Conservation (phyloP, 371 early-diverging fungal species). For the Lichtheimia corymbifera region DNA sequence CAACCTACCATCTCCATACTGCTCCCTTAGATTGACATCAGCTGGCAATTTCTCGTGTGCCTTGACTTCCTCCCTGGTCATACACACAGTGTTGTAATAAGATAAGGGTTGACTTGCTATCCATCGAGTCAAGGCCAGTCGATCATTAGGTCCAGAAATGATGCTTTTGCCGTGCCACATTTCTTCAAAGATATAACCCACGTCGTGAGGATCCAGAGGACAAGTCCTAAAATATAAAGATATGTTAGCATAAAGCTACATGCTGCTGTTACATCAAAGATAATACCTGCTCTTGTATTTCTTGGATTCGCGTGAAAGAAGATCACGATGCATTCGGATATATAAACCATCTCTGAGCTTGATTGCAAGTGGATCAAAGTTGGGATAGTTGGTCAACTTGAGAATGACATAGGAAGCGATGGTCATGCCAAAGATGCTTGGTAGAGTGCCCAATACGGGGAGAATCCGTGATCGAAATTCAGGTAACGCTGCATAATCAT, state of each 20-base stretch:
- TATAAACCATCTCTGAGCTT: conserved; percentile 81
- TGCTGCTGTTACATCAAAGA: neutral
- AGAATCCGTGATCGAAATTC: conserved; percentile 86
- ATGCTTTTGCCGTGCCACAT: conserved; percentile 85
- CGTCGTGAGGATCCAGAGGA: conserved; percentile 70
- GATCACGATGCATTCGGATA: conserved; percentile 70
- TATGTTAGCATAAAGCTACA: neutral
- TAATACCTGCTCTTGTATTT: conserved; percentile 49
- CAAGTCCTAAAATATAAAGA: conserved; percentile 28
- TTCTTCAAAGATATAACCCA: conserved; percentile 87
- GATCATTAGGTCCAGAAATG: conserved; percentile 75
- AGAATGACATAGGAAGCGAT: conserved; percentile 87
- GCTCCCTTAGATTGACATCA: conserved; percentile 29
- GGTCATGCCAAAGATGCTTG: conserved; percentile 92
- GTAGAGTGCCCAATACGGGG: conserved; percentile 88
- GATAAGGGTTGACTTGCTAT: conserved; percentile 62
- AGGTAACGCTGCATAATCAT: conserved; percentile 87
- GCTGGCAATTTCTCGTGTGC: conserved; percentile 52
- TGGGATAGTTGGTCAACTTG: conserved; percentile 73
- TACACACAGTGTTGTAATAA: conserved; percentile 77
- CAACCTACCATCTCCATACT: conserved; percentile 40
- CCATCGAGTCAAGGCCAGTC: conserved; percentile 81
- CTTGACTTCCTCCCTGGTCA: conserved; percentile 80
- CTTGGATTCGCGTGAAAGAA: conserved; percentile 66
- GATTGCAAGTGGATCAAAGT: conserved; percentile 77